phyloP scores from a whole-genome alignment of 495 filamentous ascomycete genomes.

The Penicillium manginii region DNA sequence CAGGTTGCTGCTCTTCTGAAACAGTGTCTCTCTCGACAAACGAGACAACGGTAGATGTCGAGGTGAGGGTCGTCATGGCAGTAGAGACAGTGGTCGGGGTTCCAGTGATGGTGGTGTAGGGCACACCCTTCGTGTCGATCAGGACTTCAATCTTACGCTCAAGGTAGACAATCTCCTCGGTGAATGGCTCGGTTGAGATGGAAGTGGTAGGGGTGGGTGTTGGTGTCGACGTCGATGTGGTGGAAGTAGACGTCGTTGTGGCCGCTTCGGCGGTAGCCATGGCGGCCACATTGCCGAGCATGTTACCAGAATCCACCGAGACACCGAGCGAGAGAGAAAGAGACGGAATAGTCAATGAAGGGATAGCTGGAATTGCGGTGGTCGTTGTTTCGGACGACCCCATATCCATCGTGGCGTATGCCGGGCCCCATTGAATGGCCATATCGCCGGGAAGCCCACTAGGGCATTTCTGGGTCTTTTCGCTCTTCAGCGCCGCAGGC shows the following conservation, averaged over 20 bases:
- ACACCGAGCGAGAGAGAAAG: slow-evolving; percentile 17
- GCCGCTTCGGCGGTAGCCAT: slow-evolving; percentile 9
- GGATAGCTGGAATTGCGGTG: neutral
- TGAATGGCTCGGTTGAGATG: slow-evolving; percentile 29
- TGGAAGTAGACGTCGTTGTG: slow-evolving; percentile 5
- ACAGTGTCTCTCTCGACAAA: slow-evolving; percentile 31
- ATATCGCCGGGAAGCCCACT: slow-evolving; percentile 58
- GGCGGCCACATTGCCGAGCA: slow-evolving; percentile 8
- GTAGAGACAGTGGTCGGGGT: slow-evolving; percentile 25
- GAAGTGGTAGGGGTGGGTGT: slow-evolving; percentile 32
- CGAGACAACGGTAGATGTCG: slow-evolving; percentile 31
- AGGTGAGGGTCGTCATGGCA: slow-evolving; percentile 16
- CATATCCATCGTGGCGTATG: slow-evolving; percentile 39
- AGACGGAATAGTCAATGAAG: slow-evolving; percentile 11
- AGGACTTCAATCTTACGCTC: slow-evolving; percentile 42
- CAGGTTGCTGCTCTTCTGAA: slow-evolving; percentile 14
- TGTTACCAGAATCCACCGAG: slow-evolving; percentile 11
- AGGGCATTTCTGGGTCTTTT: slow-evolving; percentile 37
- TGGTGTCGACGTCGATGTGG: slow-evolving; percentile 23
- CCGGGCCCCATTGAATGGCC: slow-evolving; percentile 55
- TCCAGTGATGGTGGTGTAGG: slow-evolving; percentile 32
- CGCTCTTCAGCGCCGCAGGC: slow-evolving; percentile 43
- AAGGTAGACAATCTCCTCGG: slow-evolving; percentile 41
- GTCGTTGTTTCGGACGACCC: neutral
- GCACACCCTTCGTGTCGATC: slow-evolving; percentile 31